Percentiles rank a stretch among this genome's conserved stretches.
Evolutionary conservation across 768 basidiomycete genomes (phyloP).

Genomic region (Rhizopogon roseolus): DNA sequence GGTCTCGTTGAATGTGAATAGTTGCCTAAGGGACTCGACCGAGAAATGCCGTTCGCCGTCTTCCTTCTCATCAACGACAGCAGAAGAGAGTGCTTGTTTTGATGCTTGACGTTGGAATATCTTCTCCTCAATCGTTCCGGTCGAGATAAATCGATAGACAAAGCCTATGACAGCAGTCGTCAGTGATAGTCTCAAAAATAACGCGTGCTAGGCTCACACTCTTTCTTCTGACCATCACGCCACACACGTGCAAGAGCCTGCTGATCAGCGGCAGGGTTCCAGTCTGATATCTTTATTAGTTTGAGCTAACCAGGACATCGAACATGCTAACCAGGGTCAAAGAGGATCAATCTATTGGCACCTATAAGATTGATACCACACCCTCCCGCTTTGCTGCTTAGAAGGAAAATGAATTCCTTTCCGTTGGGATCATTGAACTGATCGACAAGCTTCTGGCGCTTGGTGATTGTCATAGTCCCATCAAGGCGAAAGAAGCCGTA

Average conservation of each 20-base stretch:
- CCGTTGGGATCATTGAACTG: slow-evolving; percentile 92
- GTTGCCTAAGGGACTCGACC: slow-evolving; percentile 77
- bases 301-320: neutral
- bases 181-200: neutral
- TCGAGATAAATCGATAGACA: slow-evolving; percentile 96
- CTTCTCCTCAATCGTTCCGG: slow-evolving; percentile 98
- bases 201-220: slow-evolving; percentile 55
- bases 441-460: slow-evolving; percentile 93
- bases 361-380: slow-evolving; percentile 97
- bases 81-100: slow-evolving; percentile 94
- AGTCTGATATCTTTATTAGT: slow-evolving; percentile 48
- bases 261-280: slow-evolving; percentile 98
- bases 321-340: slow-evolving; percentile 75
- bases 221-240: slow-evolving; percentile 99
- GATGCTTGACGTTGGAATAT: slow-evolving; percentile 97
- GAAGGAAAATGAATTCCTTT: slow-evolving; percentile 90
- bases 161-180: slow-evolving; percentile 54
- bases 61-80: slow-evolving; percentile 97
- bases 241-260: slow-evolving; percentile 98
- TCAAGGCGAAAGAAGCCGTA: slow-evolving; percentile 92
- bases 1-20: slow-evolving; percentile 87
- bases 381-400: slow-evolving; percentile 94
- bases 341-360: slow-evolving; percentile 91
- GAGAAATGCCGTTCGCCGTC: slow-evolving; percentile 96
- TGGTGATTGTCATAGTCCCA: slow-evolving; percentile 87